Percentiles rank a stretch among this genome's conserved stretches.
These are phyloP conservation scores for Yamadazyma spencermartinsiae DNA, from an alignment of 1,139 yeast species.

Conservation along the genomic window DNA sequence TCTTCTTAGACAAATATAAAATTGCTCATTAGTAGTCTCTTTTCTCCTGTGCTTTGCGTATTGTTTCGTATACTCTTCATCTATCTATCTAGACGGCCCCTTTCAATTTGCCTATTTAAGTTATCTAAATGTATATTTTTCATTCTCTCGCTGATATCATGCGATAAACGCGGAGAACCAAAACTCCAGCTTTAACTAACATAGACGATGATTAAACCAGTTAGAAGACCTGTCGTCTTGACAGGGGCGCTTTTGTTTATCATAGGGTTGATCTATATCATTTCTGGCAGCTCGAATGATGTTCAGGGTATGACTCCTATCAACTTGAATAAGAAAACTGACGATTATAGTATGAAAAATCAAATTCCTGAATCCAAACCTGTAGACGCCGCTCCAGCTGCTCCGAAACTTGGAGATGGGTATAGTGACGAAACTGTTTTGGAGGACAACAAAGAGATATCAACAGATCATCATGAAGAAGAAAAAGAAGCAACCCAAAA, in stretches of 20 bases:
- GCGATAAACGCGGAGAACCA: not conserved
- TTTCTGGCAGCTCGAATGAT: conserved; percentile 12
- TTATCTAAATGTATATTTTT: no score
- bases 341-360: conserved; percentile 6
- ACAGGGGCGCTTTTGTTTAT: conserved; percentile 14
- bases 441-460: conserved; percentile 9
- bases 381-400: not conserved
- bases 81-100: no score
- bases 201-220: conserved; percentile 13
- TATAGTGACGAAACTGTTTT: conserved; percentile 12
- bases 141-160: no score
- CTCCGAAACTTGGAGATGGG: conserved; percentile 8
- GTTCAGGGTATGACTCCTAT: conserved; percentile 22
- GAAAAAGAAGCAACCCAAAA: conserved; percentile 2
- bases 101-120: no score
- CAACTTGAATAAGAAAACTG: conserved; percentile 13
- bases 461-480: conserved; percentile 7
- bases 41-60: not conserved
- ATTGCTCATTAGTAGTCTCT: no score
- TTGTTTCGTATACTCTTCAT: not conserved
- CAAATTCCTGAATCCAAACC: conserved; percentile 4
- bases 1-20: not conserved
- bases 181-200: no score
- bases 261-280: conserved; percentile 14
- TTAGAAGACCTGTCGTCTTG: conserved; percentile 15